A percentile compares a stretch with the other conserved stretches of the same genome.
phyloP scores from a whole-genome alignment of 148 eudicot genomes.

The Amaranthus hypochondriacus region DNA sequence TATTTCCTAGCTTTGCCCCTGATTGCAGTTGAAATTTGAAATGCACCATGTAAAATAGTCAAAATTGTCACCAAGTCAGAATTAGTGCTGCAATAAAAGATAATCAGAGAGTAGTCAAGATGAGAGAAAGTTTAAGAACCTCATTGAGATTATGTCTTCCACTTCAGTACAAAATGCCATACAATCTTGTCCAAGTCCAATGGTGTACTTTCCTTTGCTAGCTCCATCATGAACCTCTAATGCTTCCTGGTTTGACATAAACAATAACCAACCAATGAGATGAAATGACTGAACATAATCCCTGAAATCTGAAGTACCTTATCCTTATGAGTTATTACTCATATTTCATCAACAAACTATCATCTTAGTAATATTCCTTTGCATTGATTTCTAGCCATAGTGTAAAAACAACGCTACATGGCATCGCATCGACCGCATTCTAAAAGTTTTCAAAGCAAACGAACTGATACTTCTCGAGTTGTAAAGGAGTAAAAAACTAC shows the following conservation, averaged over 20 bases:
- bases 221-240: slow-evolving; percentile 94
- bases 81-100: neutral
- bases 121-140: slow-evolving; percentile 35
- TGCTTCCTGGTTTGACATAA: slow-evolving; percentile 48
- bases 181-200: slow-evolving; percentile 99
- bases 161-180: slow-evolving; percentile 97
- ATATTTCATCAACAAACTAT: neutral
- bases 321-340: neutral
- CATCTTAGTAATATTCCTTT: neutral
- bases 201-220: slow-evolving; percentile 96
- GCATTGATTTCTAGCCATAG: too few species aligned
- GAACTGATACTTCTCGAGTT: too few species aligned
- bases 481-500: too few species aligned
- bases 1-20: too few species aligned
- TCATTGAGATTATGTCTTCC: slow-evolving; percentile 98
- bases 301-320: neutral
- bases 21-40: too few species aligned
- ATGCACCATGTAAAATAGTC: too few species aligned
- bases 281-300: neutral
- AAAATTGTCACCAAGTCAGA: neutral
- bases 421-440: too few species aligned
- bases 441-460: too few species aligned
- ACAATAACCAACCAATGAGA: neutral
- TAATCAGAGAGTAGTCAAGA: neutral
- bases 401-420: too few species aligned